Conservation (phyloP, 331 rosid species). For the Rosa hybrid region DNA sequence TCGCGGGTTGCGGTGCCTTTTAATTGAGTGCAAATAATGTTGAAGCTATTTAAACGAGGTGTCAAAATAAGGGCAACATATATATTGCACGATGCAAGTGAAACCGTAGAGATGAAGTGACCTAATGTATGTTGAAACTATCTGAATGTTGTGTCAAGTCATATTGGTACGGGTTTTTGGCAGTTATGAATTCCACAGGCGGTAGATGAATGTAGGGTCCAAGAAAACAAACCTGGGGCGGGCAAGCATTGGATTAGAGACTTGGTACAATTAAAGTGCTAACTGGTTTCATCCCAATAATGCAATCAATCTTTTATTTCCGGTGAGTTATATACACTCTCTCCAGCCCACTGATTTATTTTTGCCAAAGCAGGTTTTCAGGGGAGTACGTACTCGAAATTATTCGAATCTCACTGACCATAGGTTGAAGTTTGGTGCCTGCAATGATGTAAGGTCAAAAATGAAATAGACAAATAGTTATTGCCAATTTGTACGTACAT, state of each 20-base stretch:
- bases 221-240: not conserved
- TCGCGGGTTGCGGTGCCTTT: not conserved
- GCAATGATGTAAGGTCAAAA: not conserved
- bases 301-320: not conserved
- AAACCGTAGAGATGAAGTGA: not conserved
- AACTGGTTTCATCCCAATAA: not conserved
- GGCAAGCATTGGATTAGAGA: not conserved
- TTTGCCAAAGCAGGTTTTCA: not conserved
- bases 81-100: not conserved
- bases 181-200: not conserved
- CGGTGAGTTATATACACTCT: not conserved
- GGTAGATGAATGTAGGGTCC: slow-evolving; percentile 9
- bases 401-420: not conserved
- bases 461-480: not conserved
- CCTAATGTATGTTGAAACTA: not conserved
- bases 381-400: not conserved
- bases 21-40: no score
- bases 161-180: not conserved
- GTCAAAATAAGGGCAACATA: not conserved
- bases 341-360: not conserved
- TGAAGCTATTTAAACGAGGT: not conserved
- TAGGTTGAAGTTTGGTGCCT: not conserved
- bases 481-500: not conserved
- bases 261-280: not conserved
- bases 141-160: not conserved